A percentile compares a stretch with the other conserved stretches of the same genome.
phyloP scores from a whole-genome alignment of 148 eudicot genomes.

The Chenopodium album region DNA sequence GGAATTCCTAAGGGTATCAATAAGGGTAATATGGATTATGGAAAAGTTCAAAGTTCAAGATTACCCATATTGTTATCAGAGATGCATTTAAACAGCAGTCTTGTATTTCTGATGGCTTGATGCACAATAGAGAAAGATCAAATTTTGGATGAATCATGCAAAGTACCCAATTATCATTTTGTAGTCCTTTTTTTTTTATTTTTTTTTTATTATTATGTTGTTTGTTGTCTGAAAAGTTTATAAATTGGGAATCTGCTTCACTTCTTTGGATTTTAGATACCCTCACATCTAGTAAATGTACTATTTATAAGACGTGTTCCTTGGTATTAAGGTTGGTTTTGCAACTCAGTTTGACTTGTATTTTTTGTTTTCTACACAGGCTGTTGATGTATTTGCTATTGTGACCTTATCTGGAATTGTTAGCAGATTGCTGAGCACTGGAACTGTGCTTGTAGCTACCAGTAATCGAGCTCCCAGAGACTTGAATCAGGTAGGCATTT shows the following conservation, averaged over 20 bases:
- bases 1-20: not conserved
- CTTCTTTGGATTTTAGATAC: not conserved
- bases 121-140: not conserved
- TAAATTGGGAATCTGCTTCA: not conserved
- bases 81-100: not conserved
- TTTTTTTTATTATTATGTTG: not conserved
- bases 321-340: slow-evolving; percentile 4
- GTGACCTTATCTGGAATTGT: slow-evolving; percentile 98
- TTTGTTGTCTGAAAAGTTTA: not conserved
- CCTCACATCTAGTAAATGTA: not conserved
- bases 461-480: slow-evolving; percentile 93
- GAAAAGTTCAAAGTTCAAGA: not conserved
- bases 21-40: not conserved
- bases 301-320: not conserved
- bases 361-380: slow-evolving; percentile 56
- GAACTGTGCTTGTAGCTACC: slow-evolving; percentile 93
- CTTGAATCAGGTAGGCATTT: slow-evolving; percentile 69
- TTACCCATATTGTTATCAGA: too few relatives aligned
- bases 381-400: slow-evolving; percentile 99
- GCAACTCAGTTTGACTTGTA: slow-evolving; percentile 27
- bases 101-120: not conserved
- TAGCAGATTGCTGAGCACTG: slow-evolving; percentile 91
- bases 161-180: not conserved
- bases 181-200: not conserved
- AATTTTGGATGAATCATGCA: not conserved